Base-by-base conservation (phyloP, 345 rosid genomes). In the Melaleuca quinquenervia region DNA sequence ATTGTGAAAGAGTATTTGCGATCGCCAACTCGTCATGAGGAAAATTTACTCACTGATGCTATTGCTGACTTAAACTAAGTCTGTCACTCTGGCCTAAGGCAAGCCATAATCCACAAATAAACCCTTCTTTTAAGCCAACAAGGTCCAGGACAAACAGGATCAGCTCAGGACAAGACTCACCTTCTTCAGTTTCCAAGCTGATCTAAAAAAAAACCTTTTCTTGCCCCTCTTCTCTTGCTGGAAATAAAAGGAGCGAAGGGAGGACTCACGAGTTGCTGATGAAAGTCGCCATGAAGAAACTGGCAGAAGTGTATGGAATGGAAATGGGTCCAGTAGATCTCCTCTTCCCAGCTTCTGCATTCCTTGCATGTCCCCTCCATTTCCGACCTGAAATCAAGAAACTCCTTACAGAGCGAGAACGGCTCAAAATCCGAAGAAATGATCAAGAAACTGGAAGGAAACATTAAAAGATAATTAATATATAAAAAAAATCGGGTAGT, bases 311-410 rank as follows among this genome's bases (percentile, higher is more conserved):
- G 94, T 21, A 90, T 74, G 41, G 85, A 90, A 88, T 92, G 93
- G 88, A 96, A 96, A 86, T 90, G 95, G 85, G 86, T 91, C 98
- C 98, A 96, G 84, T 93, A 95, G 8, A 95, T 87, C 52, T 93
- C 87, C 86, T 96, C 98, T 86, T 91, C 94, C 97, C 96, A 93
- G 87, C 89, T 93, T 88, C 86, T 90, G 89, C 93, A 91, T 87
- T 90, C 91, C n/a, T 45, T 82, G 83, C 93, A 89, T 3, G 86
- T 87, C 55, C 90, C 92, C 84, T 85, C 91, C 94, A 92, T 94
- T 84, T 91, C 86, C 76, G 26, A 9, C 80, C 80, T 70, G 80
- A 70, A 70, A 36, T 36, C 80, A 70, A 70, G 80, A 36, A 36
- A 70, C 80, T 70, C 10, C 26, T 20, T 8, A 70, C 80, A 36